phyloP scores from a whole-genome alignment of 2,329 filamentous ascomycete genomes.

The Pyrenophora graminea region DNA sequence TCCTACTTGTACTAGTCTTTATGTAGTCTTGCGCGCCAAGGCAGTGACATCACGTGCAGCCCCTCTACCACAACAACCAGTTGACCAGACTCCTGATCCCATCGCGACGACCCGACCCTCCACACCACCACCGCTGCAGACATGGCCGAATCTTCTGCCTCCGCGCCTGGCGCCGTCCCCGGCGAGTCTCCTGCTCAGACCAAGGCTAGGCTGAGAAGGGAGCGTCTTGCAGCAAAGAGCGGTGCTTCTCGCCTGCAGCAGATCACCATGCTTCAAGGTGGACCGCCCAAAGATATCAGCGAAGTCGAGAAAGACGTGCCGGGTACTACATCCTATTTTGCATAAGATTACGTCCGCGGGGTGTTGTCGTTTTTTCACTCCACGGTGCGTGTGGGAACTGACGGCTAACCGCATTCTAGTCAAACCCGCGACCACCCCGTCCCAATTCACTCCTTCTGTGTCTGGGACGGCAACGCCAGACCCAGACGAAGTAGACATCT shows the following conservation, averaged over 20 bases:
- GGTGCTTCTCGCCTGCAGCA: constrained; percentile 72
- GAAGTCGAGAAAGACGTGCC: constrained; percentile 42
- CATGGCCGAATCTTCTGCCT: constrained; percentile 34
- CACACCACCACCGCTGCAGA: not conserved
- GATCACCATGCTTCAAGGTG: constrained; percentile 71
- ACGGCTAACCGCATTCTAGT: constrained; percentile 32
- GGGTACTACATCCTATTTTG: constrained; percentile 32
- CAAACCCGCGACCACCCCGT: constrained; percentile 27
- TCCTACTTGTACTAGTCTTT: too few species aligned
- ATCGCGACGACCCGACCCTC: constrained; percentile 1
- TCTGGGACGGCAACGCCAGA: constrained; percentile 49
- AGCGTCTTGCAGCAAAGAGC: constrained; percentile 77
- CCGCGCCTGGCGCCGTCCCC: constrained; percentile 21
- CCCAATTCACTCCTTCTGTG: constrained; percentile 20
- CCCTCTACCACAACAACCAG: too few species aligned
- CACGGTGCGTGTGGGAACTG: not conserved
- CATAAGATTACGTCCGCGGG: constrained; percentile 10
- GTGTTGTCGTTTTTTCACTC: not conserved
- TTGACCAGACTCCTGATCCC: not conserved
- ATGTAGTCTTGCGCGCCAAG: too few species aligned
- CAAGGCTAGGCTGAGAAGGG: constrained; percentile 75
- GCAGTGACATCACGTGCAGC: too few species aligned
- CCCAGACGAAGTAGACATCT: constrained; percentile 79
- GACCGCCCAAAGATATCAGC: constrained; percentile 46
- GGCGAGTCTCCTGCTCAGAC: constrained; percentile 51